phyloP scores from a whole-genome alignment of 306 rosid species.

The Herpetospermum pedunculosum region DNA sequence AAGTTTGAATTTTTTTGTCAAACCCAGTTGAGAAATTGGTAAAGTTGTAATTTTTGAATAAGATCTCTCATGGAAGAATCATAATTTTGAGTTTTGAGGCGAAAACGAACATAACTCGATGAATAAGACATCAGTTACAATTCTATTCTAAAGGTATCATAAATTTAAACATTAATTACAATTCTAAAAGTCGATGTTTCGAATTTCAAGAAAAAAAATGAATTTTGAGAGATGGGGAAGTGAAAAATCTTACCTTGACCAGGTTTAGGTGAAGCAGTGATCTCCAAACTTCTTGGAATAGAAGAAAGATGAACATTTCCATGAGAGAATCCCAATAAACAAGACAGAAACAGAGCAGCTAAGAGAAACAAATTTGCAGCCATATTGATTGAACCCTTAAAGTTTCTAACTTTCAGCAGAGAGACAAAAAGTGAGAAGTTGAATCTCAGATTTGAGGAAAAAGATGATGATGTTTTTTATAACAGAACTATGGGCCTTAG shows the following conservation, averaged over 20 bases:
- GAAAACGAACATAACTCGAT: too few relatives aligned
- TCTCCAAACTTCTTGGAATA: slow-evolving; percentile 35
- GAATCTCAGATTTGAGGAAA: background rate
- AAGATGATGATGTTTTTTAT: background rate
- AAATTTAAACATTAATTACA: too few relatives aligned
- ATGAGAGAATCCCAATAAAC: slow-evolving; percentile 34
- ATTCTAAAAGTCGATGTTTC: too few relatives aligned
- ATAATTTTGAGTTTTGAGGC: background rate
- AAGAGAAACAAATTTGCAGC: slow-evolving; percentile 34
- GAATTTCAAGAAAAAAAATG: too few relatives aligned
- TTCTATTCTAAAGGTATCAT: too few relatives aligned
- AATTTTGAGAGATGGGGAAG: background rate
- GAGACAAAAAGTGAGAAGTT: background rate
- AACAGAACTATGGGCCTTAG: background rate
- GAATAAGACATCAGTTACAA: too few relatives aligned
- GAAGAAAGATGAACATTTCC: slow-evolving; percentile 43
- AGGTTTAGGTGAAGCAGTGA: slow-evolving; percentile 52
- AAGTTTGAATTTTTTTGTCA: background rate
- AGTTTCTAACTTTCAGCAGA: too few relatives aligned
- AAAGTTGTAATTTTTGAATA: background rate
- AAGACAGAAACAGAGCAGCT: slow-evolving; percentile 36
- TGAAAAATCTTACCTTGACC: slow-evolving; percentile 40
- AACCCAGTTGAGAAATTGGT: background rate
- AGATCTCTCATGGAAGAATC: background rate
- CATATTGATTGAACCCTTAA: slow-evolving; percentile 21